phyloP scores from a whole-genome alignment of 768 basidiomycete genomes.

The Russula olivacea region DNA sequence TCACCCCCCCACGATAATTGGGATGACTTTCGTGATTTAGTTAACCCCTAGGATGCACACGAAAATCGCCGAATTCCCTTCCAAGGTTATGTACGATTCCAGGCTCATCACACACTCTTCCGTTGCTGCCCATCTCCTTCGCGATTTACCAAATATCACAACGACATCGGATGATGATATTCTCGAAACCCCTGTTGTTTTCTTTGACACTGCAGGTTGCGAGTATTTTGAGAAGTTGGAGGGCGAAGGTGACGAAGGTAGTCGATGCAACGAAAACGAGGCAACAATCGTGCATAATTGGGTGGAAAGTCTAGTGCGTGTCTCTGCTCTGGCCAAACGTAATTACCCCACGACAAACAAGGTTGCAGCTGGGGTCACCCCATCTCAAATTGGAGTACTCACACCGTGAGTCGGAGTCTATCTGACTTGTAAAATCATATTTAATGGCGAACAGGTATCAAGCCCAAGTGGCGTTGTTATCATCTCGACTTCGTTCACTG shows the following conservation, averaged over 20 bases:
- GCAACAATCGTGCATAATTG: constrained; percentile 77
- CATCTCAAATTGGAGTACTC: constrained; percentile 78
- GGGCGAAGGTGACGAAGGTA: constrained; percentile 80
- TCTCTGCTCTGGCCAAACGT: neutral
- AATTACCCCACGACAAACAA: constrained; percentile 28
- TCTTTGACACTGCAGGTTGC: constrained; percentile 92
- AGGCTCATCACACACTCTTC: constrained; percentile 64
- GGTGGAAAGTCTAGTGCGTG: constrained; percentile 69
- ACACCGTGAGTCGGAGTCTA: constrained; percentile 54
- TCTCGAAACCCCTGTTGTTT: constrained; percentile 74
- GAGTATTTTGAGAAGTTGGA: constrained; percentile 87
- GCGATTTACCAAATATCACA: constrained; percentile 54
- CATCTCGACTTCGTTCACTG: constrained; percentile 65
- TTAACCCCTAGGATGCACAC: constrained; percentile 68
- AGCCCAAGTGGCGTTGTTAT: constrained; percentile 84
- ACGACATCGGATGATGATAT: constrained; percentile 60
- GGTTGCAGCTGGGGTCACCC: constrained; percentile 55
- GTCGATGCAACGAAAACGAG: constrained; percentile 92
- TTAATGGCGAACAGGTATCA: constrained; percentile 61
- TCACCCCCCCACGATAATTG: constrained; percentile 3
- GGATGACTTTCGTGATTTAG: neutral
- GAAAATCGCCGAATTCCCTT: constrained; percentile 82
- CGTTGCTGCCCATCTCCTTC: constrained; percentile 67
- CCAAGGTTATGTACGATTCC: constrained; percentile 69
- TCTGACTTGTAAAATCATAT: neutral